A percentile compares a stretch with the other conserved stretches of the same genome.
phyloP scores from a whole-genome alignment of 805 yeast species.

The Wickerhamiella sorbophila region DNA sequence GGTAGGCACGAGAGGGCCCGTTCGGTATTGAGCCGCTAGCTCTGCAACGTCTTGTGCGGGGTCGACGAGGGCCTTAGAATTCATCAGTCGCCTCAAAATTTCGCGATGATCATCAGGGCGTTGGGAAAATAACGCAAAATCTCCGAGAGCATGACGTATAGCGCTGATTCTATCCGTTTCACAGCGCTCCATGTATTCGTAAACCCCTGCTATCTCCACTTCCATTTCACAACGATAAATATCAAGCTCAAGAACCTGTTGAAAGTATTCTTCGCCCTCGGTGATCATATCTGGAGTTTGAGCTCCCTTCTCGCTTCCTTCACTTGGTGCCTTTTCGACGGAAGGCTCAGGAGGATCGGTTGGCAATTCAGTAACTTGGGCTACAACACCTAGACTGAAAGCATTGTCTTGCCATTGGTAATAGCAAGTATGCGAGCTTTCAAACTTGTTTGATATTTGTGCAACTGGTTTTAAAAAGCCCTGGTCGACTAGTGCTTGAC shows the following conservation, averaged over 20 bases:
- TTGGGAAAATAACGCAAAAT: constrained; percentile 37
- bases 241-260: constrained; percentile 45
- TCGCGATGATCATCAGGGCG: constrained; percentile 30
- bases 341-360: background rate
- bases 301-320: too few species aligned
- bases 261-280: constrained; percentile 40
- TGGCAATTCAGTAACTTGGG: background rate
- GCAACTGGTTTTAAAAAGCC: constrained; percentile 55
- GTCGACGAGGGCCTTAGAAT: constrained; percentile 46
- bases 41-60: constrained; percentile 49
- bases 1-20: constrained; percentile 60
- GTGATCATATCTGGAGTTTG: constrained; percentile 5
- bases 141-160: constrained; percentile 48
- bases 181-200: constrained; percentile 56
- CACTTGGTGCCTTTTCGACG: background rate
- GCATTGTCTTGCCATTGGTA: constrained; percentile 44
- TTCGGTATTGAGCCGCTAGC: constrained; percentile 44
- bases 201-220: constrained; percentile 47
- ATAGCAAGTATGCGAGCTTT: constrained; percentile 50
- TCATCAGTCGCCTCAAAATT: constrained; percentile 34
- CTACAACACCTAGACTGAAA: constrained; percentile 6
- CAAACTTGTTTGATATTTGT: constrained; percentile 34
- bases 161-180: constrained; percentile 59
- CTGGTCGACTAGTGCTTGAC: constrained; percentile 51
- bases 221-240: constrained; percentile 53